Evolutionary conservation across 305 asterid species (phyloP), one percentile per base, ranked within the genome.

Genomic region (Solanum aculeatissimum): DNA sequence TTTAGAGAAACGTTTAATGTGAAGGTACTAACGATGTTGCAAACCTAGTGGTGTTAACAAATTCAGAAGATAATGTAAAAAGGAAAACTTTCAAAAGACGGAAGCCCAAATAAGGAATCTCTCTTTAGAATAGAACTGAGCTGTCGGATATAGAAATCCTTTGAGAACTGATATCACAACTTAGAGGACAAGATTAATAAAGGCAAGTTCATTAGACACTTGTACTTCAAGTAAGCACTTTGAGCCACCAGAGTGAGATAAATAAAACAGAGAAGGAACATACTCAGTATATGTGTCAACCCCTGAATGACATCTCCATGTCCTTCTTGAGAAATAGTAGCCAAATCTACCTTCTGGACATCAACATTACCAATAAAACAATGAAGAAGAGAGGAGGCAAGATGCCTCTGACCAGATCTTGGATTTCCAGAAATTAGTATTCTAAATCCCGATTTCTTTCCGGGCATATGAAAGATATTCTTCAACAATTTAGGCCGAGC

Each of bases 271-370:
- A 83, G 87, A 85, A 68, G 13, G 23, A 83, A 88, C 98, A 86
- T 97, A 97, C 99, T 91, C 91, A 97, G 86, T 85, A 93, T 90
- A 45, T 85, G 92, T 29, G 96, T 92, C 84, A 97, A 88, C 85
- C 99, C 98, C 86, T 92, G 95, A 89, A 94, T 87, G 94, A 93
- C 89, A 91, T 97, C 99, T 78, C 99, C 99, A 83, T 86, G 97
- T 74, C 98, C 99, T 93, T 95, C 98, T 86, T 92, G 98, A 75
- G 94, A 94, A 82, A 94, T 89, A 74, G 98, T 90, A 84, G 99
- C 98, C 92, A 92, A 86, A 88, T 97, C 98, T 88, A 97, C 91
- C 90, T 95, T 97, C 91, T 93, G 95, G 82, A 92, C 86, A 86
- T 94, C 98, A 84, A 91, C 89, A 90, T 89, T 92, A 79, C 98